Evolutionary conservation across 495 filamentous ascomycete species (phyloP), one percentile per base, ranked within the genome.

Genomic region (Friedmanniomyces simplex): DNA sequence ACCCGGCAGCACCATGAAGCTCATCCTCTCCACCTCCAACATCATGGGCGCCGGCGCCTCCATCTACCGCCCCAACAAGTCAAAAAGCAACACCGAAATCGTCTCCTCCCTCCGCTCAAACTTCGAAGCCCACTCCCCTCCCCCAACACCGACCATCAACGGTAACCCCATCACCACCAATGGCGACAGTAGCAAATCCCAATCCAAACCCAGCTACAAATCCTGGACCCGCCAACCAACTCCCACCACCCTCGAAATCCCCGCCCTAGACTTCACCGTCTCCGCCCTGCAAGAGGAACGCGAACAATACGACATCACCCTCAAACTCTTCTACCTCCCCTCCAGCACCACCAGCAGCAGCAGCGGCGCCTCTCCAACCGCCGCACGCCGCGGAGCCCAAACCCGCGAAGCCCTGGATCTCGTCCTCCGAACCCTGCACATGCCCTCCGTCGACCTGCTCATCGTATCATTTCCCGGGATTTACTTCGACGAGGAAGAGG

Each of bases 401-500:
- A 86, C 85, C 16, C 68, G 76, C 39, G 85, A 93, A 65, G 91
- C 91, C 1, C 77, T 95, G 63, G 77, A 81, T 59, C 69, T 91
- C 6, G 90, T 96, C 24, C 74, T 84, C 62, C 84, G 82, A 67
- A 87, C 93, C 61, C 74, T 99, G 55, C 77, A 82, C 50, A 82
- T 88, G 28, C 69, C 77, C 2, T 80, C 80, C 46, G 82, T 99
- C 57, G 88, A 96, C 72, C 79, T 99, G 21, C 77, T 97, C 43
- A 93, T 97, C 61, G 82, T 91, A 16, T 94, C 89, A 1, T 96
- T 96, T 66, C 94, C 93, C 0, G 88, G 88, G 39, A 85, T 99
- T 67, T 83, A 87, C 14, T 96, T 97, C 60, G 90, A 97, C 55
- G 88, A 80, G 68, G 79, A 85, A 47, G 84, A 85, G 25, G 85